Evolutionary conservation across 345 rosid genomes (phyloP).

Genomic region (Melaleuca quinquenervia): DNA sequence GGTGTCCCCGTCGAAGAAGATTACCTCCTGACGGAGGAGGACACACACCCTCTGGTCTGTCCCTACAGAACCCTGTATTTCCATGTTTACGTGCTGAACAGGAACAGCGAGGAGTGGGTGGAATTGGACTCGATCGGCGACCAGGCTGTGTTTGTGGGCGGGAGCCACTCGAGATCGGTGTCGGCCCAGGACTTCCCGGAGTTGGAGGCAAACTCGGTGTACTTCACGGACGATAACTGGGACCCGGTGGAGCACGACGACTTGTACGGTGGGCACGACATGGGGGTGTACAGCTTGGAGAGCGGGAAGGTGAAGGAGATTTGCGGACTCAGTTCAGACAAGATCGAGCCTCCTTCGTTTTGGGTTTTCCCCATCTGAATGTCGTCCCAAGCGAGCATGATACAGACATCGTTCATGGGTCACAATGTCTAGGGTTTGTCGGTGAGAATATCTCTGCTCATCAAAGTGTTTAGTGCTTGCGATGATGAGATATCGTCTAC

Average conservation of each 20-base stretch:
- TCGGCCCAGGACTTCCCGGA: background rate
- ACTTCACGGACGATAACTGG: slow-evolving; percentile 1
- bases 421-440: background rate
- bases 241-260: background rate
- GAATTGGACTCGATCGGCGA: background rate
- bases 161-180: background rate
- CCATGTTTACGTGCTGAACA: background rate
- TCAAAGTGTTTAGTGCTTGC: background rate
- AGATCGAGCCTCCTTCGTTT: slow-evolving; percentile 4
- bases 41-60: background rate
- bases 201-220: background rate
- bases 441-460: background rate
- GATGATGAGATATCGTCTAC: background rate
- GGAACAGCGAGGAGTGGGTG: background rate
- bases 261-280: slow-evolving; percentile 5
- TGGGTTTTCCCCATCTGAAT: slow-evolving; percentile 4
- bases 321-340: background rate
- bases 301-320: background rate
- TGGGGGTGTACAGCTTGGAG: background rate
- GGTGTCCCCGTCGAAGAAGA: background rate
- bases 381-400: background rate
- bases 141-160: background rate
- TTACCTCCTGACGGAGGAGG: background rate
- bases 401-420: background rate
- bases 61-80: background rate